A percentile compares a stretch with the other conserved stretches of the same genome.
phyloP scores from a whole-genome alignment of 2,329 filamentous ascomycete species.

The Xylaria sp. region DNA sequence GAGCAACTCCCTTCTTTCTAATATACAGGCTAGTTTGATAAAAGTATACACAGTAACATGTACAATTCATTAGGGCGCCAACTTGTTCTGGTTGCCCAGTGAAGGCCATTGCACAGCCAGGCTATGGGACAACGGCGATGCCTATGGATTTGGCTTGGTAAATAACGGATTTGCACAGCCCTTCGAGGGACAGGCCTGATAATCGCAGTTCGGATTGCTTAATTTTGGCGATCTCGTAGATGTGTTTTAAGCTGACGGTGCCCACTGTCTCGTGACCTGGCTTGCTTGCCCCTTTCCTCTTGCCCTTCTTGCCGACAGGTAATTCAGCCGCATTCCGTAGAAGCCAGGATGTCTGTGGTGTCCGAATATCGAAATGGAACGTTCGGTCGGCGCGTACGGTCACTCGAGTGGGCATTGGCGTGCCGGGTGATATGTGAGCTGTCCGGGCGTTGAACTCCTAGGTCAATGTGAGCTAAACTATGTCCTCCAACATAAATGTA shows the following conservation, averaged over 20 bases:
- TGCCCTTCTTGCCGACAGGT: conserved; percentile 75
- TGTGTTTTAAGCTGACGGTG: conserved; percentile 88
- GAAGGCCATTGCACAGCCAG: background rate
- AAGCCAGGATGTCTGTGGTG: conserved; percentile 91
- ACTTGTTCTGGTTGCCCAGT: background rate
- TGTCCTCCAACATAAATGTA: conserved; percentile 22
- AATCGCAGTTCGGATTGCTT: conserved; percentile 83
- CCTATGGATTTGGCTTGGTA: conserved; percentile 80
- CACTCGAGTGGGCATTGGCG: conserved; percentile 89
- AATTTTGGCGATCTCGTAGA: conserved; percentile 98
- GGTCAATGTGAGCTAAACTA: conserved; percentile 30
- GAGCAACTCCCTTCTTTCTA: background rate
- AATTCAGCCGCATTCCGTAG: conserved; percentile 85
- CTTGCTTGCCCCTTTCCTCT: conserved; percentile 79
- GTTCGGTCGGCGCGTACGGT: conserved; percentile 92
- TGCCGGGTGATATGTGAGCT: conserved; percentile 81
- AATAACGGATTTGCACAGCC: conserved; percentile 78
- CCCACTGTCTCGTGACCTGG: conserved; percentile 84
- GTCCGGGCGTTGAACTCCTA: conserved; percentile 98
- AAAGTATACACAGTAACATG: conserved; percentile 26
- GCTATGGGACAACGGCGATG: conserved; percentile 69
- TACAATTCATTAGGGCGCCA: conserved; percentile 17
- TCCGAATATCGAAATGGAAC: conserved; percentile 92
- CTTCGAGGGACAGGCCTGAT: conserved; percentile 75
- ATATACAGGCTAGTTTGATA: conserved; percentile 20